A percentile compares a stretch with the other conserved stretches of the same genome.
phyloP scores from a whole-genome alignment of 2,329 filamentous ascomycete genomes.

The Metarhizium sp. region DNA sequence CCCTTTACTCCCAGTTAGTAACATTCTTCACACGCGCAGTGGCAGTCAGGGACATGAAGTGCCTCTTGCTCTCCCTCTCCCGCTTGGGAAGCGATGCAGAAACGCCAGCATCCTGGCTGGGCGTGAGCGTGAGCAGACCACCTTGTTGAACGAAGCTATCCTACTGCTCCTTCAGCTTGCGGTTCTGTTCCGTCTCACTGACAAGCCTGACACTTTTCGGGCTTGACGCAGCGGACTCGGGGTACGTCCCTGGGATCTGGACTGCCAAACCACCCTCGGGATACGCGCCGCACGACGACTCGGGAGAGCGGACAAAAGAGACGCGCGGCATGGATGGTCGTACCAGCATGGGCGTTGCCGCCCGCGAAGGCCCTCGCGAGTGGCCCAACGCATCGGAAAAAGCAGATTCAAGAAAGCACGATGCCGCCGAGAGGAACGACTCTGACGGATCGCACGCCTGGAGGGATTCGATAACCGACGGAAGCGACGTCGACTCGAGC shows the following conservation, averaged over 20 bases:
- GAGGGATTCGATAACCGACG: conserved; percentile 62
- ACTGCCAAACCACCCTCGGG: conserved; percentile 10
- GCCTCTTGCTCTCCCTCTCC: conserved; percentile 11
- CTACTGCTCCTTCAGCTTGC: conserved; percentile 20
- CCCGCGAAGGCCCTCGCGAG: conserved; percentile 52
- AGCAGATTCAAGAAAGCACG: conserved; percentile 68
- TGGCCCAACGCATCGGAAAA: conserved; percentile 56
- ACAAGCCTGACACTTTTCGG: conserved; percentile 38
- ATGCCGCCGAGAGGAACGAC: conserved; percentile 63
- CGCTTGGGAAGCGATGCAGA: conserved; percentile 22
- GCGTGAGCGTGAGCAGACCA: neutral
- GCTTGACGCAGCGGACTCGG: conserved; percentile 19
- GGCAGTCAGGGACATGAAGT: conserved; percentile 35
- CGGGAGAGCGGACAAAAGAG: conserved; percentile 15
- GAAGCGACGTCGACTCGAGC: conserved; percentile 48
- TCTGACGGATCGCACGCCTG: conserved; percentile 73
- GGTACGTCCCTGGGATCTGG: conserved; percentile 20
- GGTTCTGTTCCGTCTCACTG: conserved; percentile 16
- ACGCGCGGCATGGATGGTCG: conserved; percentile 30
- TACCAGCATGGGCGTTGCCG: conserved; percentile 62
- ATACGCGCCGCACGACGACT: neutral
- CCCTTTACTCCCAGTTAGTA: conserved; percentile 39
- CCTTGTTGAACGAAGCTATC: conserved; percentile 13
- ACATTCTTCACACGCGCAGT: conserved; percentile 34
- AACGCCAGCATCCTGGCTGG: neutral